phyloP scores from a whole-genome alignment of 441 rosid genomes.

The Pelargonium cotyledonis region DNA sequence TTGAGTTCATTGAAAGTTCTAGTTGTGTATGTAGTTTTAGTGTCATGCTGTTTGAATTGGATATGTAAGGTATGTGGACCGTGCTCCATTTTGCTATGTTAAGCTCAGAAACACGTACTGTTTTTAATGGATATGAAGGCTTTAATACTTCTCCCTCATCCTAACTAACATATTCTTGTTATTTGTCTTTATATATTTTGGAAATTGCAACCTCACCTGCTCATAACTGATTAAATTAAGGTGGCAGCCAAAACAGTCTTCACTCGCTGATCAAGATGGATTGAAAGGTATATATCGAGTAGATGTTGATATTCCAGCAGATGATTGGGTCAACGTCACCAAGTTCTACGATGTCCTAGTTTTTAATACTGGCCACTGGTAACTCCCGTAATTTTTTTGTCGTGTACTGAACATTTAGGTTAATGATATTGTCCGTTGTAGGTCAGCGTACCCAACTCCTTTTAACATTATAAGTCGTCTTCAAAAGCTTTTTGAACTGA shows the following conservation, averaged over 20 bases:
- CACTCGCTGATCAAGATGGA: slow-evolving; percentile 30
- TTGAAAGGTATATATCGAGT: slow-evolving; percentile 57
- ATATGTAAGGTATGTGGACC: not conserved
- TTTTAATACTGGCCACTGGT: slow-evolving; percentile 96
- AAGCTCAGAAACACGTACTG: not conserved
- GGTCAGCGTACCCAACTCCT: not conserved
- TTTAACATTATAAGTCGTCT: too few relatives aligned
- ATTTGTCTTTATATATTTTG: slow-evolving; percentile 15
- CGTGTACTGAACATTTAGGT: not conserved
- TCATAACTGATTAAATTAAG: slow-evolving; percentile 53
- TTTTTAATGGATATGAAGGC: not conserved
- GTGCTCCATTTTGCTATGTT: not conserved
- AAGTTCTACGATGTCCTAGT: slow-evolving; percentile 73
- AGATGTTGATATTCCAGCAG: slow-evolving; percentile 84
- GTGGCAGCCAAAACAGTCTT: slow-evolving; percentile 61
- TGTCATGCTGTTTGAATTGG: not conserved
- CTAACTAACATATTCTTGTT: not conserved
- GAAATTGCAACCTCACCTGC: slow-evolving; percentile 33
- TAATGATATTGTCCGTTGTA: not conserved
- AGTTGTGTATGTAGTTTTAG: not conserved
- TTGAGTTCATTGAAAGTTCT: not conserved
- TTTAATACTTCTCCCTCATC: not conserved
- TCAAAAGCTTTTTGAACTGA: slow-evolving; percentile 7
- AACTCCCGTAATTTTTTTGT: slow-evolving; percentile 15
- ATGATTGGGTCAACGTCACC: slow-evolving; percentile 63